Conservation (phyloP, 106 monocot genomes). For the Dactylorhiza incarnata region DNA sequence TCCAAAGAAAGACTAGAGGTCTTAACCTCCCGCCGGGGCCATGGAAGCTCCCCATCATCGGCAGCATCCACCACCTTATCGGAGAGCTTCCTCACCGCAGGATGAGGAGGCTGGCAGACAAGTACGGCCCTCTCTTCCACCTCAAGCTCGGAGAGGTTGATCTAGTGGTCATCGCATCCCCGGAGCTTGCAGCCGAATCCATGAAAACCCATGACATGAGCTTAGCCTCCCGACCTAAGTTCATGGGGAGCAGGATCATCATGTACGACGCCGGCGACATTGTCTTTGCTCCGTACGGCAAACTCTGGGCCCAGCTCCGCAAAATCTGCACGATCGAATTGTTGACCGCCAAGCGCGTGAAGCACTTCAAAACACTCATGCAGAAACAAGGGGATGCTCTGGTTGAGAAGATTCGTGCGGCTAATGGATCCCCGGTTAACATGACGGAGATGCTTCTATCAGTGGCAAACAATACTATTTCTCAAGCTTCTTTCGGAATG, state of each 20-base stretch:
- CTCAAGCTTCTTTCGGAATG: slow-evolving; percentile 19
- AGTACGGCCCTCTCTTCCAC: slow-evolving; percentile 18
- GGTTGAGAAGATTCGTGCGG: slow-evolving; percentile 7
- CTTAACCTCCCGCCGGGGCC: slow-evolving; percentile 16
- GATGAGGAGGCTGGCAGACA: slow-evolving; percentile 2
- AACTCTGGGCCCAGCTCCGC: slow-evolving; percentile 1
- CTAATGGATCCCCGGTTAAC: not conserved
- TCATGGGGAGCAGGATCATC: not conserved
- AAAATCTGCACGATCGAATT: slow-evolving; percentile 9
- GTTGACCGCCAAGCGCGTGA: slow-evolving; percentile 2
- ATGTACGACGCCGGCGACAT: slow-evolving; percentile 7
- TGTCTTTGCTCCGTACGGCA: slow-evolving; percentile 7
- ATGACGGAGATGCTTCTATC: slow-evolving; percentile 11
- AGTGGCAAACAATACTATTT: slow-evolving; percentile 10
- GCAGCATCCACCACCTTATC: slow-evolving; percentile 20
- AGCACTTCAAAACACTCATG: slow-evolving; percentile 16
- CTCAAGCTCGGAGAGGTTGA: slow-evolving; percentile 18
- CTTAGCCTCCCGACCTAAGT: slow-evolving; percentile 4
- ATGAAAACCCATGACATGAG: slow-evolving; percentile 12
- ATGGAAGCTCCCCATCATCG: slow-evolving; percentile 15
- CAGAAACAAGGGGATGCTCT: slow-evolving; percentile 21
- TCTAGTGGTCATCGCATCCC: slow-evolving; percentile 8
- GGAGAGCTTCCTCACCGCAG: slow-evolving; percentile 4
- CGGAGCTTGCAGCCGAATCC: slow-evolving; percentile 11
- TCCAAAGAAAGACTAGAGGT: not conserved